Percentiles rank a stretch among this genome's conserved stretches.
These are phyloP conservation scores for Hebeloma cylindrosporum DNA, from an alignment of 768 basidiomycete species.

Conservation along the genomic window DNA sequence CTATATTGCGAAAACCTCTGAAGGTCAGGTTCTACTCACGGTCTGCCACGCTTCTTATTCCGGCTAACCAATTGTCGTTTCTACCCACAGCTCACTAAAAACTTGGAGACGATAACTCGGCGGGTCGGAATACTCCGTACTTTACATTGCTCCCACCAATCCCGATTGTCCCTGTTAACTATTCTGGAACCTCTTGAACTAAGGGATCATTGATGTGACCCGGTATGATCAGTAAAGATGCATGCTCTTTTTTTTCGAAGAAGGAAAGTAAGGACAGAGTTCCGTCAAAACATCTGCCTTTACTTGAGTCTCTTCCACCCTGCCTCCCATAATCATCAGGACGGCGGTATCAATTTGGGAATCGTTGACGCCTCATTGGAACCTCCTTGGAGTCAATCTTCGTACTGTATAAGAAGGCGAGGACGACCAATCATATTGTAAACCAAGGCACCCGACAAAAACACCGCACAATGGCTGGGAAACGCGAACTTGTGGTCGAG, in stretches of 20 bases:
- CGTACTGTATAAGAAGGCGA: conserved; percentile 25
- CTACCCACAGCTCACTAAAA: conserved; percentile 48
- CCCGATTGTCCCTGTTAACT: conserved; percentile 29
- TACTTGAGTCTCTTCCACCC: conserved; percentile 13
- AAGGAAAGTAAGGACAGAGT: conserved; percentile 18
- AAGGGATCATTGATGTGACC: conserved; percentile 24
- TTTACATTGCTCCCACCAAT: conserved; percentile 38
- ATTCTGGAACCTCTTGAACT: conserved; percentile 26
- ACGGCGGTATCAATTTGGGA: conserved; percentile 30
- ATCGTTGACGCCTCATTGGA: conserved; percentile 24
- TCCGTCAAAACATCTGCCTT: conserved; percentile 18
- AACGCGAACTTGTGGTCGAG: conserved; percentile 38
- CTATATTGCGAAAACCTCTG: conserved; percentile 91
- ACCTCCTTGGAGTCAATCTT: conserved; percentile 18
- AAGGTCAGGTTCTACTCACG: conserved; percentile 49
- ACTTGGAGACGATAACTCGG: conserved; percentile 24
- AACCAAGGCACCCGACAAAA: conserved; percentile 6
- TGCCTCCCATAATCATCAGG: conserved; percentile 14
- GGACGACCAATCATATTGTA: conserved; percentile 10
- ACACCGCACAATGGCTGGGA: conserved; percentile 6
- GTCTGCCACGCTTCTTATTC: conserved; percentile 9
- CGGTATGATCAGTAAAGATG: conserved; percentile 27
- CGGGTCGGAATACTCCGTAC: conserved; percentile 36
- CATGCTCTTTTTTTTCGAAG: conserved; percentile 18
- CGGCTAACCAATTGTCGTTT: conserved; percentile 19